Conservation (phyloP, 176 grass and related monocot species). For the Musa schizocarpa region DNA sequence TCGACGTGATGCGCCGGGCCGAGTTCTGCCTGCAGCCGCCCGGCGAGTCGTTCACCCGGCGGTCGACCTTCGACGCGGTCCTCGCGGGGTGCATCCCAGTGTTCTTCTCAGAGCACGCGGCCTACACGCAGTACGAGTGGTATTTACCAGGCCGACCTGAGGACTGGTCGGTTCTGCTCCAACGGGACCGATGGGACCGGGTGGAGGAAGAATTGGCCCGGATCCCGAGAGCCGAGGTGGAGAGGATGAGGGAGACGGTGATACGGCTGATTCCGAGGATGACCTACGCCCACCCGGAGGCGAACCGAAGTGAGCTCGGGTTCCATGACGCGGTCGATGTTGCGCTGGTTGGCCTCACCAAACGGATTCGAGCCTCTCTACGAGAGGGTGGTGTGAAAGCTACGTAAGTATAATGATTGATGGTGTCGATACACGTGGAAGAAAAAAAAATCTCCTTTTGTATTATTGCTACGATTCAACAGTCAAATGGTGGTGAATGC, state of each 20-base stretch:
- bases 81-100: constrained; percentile 27
- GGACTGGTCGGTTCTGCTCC: constrained; percentile 29
- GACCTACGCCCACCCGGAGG: constrained; percentile 22
- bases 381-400: too few relatives aligned
- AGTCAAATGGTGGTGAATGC: too few relatives aligned
- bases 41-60: constrained; percentile 6
- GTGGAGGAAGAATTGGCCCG: constrained; percentile 12
- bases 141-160: constrained; percentile 18
- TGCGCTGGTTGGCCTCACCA: constrained; percentile 29
- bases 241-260: constrained; percentile 29
- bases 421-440: too few relatives aligned
- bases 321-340: constrained; percentile 32
- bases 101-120: constrained; percentile 13
- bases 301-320: constrained; percentile 6
- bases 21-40: constrained; percentile 20
- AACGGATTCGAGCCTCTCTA: neutral
- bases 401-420: too few relatives aligned
- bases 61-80: constrained; percentile 22
- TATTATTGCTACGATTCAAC: too few relatives aligned
- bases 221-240: constrained; percentile 21
- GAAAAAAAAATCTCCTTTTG: too few relatives aligned
- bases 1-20: constrained; percentile 10
- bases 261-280: constrained; percentile 27
- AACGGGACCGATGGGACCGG: constrained; percentile 6
- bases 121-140: constrained; percentile 17